A percentile compares a stretch with the other conserved stretches of the same genome.
Evolutionary conservation across 768 basidiomycete species (phyloP).

Genomic region (Mycena chlorophos): DNA sequence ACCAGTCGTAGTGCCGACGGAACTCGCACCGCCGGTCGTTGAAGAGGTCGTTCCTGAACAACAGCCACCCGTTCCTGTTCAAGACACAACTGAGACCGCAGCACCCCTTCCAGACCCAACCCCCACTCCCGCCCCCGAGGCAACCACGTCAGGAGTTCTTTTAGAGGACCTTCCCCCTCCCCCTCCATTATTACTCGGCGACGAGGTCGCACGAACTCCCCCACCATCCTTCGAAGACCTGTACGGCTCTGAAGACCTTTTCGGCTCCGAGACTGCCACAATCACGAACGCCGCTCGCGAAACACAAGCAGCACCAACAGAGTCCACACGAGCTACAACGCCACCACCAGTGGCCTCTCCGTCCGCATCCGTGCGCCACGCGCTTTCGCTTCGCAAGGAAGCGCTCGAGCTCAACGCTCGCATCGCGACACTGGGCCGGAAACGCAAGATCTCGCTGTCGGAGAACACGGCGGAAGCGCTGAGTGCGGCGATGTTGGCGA

Average conservation of each 20-base stretch:
- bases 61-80: too few relatives aligned
- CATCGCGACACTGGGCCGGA: conserved; percentile 13
- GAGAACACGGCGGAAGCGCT: neutral
- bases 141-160: neutral
- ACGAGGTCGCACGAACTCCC: neutral
- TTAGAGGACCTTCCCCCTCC: neutral
- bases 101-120: too few relatives aligned
- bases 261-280: neutral
- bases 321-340: neutral
- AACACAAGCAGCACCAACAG: neutral
- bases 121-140: conserved; percentile 4
- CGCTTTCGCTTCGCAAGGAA: conserved; percentile 19
- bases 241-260: conserved; percentile 3
- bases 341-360: conserved; percentile 3
- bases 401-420: conserved; percentile 19
- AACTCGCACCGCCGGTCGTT: too few relatives aligned
- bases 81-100: too few relatives aligned
- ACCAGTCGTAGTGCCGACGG: too few relatives aligned
- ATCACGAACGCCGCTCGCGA: neutral
- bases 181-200: neutral
- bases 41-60: too few relatives aligned
- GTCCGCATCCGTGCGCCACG: conserved; percentile 5
- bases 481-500: conserved; percentile 12
- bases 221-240: conserved; percentile 19
- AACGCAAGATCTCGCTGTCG: conserved; percentile 13